phyloP scores from a whole-genome alignment of 441 rosid genomes.

The Isatis lusitanica region DNA sequence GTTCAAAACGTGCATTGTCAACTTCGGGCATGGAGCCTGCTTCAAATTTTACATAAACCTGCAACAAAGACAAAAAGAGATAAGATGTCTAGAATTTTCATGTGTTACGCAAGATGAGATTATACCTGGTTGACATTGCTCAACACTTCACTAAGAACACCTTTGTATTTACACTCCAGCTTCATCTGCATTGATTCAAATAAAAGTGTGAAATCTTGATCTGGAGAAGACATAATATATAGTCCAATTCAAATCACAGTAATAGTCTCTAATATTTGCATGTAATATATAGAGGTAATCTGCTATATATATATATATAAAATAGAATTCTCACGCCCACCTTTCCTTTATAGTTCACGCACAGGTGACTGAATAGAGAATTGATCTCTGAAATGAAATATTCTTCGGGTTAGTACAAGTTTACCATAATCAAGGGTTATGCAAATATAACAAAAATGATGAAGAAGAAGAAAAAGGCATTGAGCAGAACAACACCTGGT shows the following conservation, averaged over 20 bases:
- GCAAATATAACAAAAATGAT: neutral
- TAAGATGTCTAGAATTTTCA: neutral
- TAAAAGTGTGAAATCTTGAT: neutral
- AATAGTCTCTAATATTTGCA: neutral
- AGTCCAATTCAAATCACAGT: neutral
- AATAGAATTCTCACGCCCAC: conserved; percentile 35
- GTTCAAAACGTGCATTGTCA: conserved; percentile 81
- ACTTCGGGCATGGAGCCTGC: conserved; percentile 54
- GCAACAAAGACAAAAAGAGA: conserved; percentile 27
- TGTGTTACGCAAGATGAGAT: neutral
- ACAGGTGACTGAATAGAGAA: conserved; percentile 64
- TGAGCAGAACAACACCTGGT: conserved; percentile 54
- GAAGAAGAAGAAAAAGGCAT: neutral
- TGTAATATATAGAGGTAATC: neutral
- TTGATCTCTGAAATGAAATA: conserved; percentile 64
- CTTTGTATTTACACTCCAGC: conserved; percentile 62
- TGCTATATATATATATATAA: too few species aligned
- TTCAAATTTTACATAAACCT: conserved; percentile 83
- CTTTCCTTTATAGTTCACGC: conserved; percentile 79
- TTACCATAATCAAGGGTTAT: conserved; percentile 15
- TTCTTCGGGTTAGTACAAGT: conserved; percentile 5
- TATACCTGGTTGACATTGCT: conserved; percentile 78
- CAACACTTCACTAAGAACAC: conserved; percentile 81
- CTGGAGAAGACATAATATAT: neutral
- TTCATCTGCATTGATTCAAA: conserved; percentile 53